Evolutionary conservation across 2,329 filamentous ascomycete genomes (phyloP), one percentile per base, ranked within the genome.

Genomic region (Geosmithia morbida): DNA sequence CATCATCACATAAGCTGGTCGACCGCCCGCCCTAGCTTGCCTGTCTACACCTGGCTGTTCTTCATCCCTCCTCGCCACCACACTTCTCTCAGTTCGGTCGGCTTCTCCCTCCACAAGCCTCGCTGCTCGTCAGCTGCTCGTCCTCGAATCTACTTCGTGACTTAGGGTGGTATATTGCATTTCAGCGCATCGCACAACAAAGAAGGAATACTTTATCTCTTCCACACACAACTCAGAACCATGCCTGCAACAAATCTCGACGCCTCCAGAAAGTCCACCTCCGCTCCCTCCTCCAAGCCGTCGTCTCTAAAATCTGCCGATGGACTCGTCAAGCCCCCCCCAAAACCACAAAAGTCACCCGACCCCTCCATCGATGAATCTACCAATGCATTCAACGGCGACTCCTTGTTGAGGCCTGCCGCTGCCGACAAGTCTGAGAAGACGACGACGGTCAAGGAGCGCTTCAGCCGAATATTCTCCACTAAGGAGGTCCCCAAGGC

Each of bases 381-480:
- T 29, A 44, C 45, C 29, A 45, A 20, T 45, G 43, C 20, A 22
- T 17, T 17, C 40, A 44, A 18, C 37, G 43, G 18, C 13, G 56
- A 59, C 41, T 49, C 53, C 16, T 45, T 52, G 33, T 43, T 53
- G 22, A 70, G 62, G 52, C 62, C 44, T 19, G 16, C 16, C 20
- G 26, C 62, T 48, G 37, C 55, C n/a, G 55, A 43, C 11, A 45
- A 39, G 19, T 26, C 22, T 5, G 64, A 48, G 76, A 80, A 55
- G 79, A 76, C 33, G 59, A 60, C 71, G 2, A 78, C 76, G 14
- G 77, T 82, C 63, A 82, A 81, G 59, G 77, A 79, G 57, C 74
- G 77, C 44, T 60, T 82, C 48, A 75, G 77, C 41, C 74, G 78
- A 66, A 82, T 82, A 72, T 82, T 82, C 62, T 78, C 72, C 47